These are phyloP conservation scores for Fusarium secorum DNA, from an alignment of 2,329 filamentous ascomycete genomes.

Conservation along the genomic window DNA sequence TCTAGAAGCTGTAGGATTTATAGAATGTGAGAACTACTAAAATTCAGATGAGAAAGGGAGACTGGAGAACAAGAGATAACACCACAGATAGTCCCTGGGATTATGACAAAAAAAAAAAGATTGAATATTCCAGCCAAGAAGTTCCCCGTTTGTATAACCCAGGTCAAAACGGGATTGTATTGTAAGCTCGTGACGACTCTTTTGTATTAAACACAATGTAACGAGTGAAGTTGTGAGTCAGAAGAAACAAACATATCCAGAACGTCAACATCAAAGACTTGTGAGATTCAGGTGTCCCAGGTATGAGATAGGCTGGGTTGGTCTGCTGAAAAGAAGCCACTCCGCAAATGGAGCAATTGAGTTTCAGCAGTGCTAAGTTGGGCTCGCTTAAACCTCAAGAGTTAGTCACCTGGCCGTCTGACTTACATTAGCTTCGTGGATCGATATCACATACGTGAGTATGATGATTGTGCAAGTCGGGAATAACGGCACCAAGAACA, in stretches of 20 bases:
- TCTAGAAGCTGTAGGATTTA: background rate
- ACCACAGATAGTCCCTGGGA: background rate
- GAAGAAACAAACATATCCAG: background rate
- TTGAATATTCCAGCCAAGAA: background rate
- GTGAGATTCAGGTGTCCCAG: background rate
- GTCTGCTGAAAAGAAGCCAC: background rate
- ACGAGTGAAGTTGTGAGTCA: background rate
- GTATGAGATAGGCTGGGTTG: background rate
- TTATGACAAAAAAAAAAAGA: background rate
- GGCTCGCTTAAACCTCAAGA: background rate
- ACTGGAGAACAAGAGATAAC: background rate
- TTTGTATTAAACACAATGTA: background rate
- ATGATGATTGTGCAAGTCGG: slow-evolving; percentile 2
- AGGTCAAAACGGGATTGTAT: background rate
- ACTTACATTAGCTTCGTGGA: slow-evolving; percentile 13
- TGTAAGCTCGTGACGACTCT: background rate
- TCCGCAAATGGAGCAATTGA: background rate
- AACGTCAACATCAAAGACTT: background rate
- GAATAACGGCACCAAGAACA: slow-evolving; percentile 16
- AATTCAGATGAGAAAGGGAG: background rate
- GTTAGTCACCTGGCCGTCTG: slow-evolving; percentile 7
- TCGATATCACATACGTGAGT: background rate
- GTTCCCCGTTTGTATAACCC: background rate
- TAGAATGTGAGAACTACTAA: slow-evolving; percentile 6
- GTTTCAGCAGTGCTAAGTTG: background rate